These are phyloP conservation scores for Fusarium sp. DNA, from an alignment of 2,329 filamentous ascomycete genomes.

Conservation along the genomic window DNA sequence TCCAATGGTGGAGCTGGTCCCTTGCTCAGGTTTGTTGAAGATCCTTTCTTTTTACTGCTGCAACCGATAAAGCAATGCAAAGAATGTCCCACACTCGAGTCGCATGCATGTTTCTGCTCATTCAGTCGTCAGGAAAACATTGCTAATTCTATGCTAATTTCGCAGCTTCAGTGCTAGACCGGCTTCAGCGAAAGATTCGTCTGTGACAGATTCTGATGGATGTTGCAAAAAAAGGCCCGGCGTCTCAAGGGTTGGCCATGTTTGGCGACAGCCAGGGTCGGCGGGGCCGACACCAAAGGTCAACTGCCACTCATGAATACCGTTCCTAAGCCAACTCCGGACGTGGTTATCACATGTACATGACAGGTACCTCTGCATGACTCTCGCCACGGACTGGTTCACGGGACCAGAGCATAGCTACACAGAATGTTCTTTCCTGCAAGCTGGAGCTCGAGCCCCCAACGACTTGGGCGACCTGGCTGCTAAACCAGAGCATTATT, in stretches of 20 bases:
- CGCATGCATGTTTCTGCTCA: background rate
- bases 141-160: background rate
- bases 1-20: conserved; percentile 44
- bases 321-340: conserved; percentile 47
- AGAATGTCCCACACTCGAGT: background rate
- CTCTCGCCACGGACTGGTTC: conserved; percentile 42
- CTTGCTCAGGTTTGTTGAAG: conserved; percentile 40
- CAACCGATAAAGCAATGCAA: conserved; percentile 8
- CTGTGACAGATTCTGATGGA: conserved; percentile 22
- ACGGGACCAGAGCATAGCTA: conserved; percentile 38
- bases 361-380: conserved; percentile 39
- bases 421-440: conserved; percentile 16
- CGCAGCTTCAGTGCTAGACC: background rate
- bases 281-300: conserved; percentile 46
- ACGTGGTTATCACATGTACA: conserved; percentile 46
- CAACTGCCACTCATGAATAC: conserved; percentile 46
- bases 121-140: background rate
- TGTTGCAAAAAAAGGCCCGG: conserved; percentile 34
- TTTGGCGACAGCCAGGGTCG: conserved; percentile 39
- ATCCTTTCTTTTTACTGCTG: conserved; percentile 34
- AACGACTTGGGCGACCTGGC: conserved; percentile 3
- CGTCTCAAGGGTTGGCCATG: conserved; percentile 35
- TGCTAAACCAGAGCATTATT: conserved; percentile 35
- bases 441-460: conserved; percentile 38
- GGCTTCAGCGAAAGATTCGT: conserved; percentile 20